A percentile compares a stretch with the other conserved stretches of the same genome.
phyloP scores from a whole-genome alignment of 73 alveolate genomes.

The Diophrys appendiculata region DNA sequence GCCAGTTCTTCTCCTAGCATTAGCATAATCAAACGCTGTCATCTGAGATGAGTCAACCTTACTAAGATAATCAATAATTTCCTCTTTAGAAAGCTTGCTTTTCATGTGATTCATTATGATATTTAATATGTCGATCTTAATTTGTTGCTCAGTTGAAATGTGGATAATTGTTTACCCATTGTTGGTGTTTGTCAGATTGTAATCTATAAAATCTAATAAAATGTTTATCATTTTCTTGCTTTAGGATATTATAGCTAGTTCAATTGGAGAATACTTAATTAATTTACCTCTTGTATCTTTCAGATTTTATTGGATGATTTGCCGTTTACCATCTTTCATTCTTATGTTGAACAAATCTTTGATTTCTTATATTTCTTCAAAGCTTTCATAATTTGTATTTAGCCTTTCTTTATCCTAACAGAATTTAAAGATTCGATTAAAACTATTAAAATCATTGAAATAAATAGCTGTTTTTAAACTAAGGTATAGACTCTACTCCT shows the following conservation, averaged over 20 bases:
- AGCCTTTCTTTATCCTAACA: not conserved
- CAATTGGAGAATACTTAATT: not conserved
- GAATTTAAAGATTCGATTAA: not conserved
- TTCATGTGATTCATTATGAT: too few relatives aligned
- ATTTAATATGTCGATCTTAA: not conserved
- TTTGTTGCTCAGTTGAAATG: not conserved
- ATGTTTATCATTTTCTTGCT: too few relatives aligned
- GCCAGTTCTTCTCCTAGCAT: slow-evolving; percentile 31
- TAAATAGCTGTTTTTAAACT: too few relatives aligned
- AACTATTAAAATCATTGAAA: not conserved
- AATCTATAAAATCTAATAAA: not conserved
- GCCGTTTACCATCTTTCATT: not conserved
- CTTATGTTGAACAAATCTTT: not conserved
- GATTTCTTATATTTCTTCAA: not conserved
- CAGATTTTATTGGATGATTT: not conserved
- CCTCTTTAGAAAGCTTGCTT: not conserved
- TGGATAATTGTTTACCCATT: not conserved
- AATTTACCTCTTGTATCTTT: not conserved
- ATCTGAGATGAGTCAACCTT: not conserved
- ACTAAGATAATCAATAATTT: not conserved
- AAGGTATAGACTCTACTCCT: too few relatives aligned
- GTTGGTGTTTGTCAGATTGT: not conserved
- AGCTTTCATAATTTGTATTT: not conserved
- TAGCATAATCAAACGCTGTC: slow-evolving; percentile 42
- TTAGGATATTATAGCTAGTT: not conserved